Base-by-base conservation (phyloP, 2,329 filamentous ascomycete species). In the Ceratocystis variospora region DNA sequence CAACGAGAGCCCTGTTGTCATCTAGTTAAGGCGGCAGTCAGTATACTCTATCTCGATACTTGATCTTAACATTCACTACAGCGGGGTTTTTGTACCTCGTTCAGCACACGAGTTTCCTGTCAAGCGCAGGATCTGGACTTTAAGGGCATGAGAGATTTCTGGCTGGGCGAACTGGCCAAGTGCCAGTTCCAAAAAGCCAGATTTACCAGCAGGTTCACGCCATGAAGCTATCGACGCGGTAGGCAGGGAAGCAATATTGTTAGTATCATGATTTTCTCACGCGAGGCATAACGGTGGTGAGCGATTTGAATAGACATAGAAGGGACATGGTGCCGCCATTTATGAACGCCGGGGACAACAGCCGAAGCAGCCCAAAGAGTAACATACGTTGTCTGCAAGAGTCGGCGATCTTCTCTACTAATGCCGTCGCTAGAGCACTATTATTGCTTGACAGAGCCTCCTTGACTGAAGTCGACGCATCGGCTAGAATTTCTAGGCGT, bases 1-100 rank as follows among this genome's bases (percentile, higher is more conserved):
- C 77, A 1, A 86, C 77, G 0, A 79, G 78, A 5, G 77, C 80
- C 67, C 84, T 78, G 70, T 87, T 87, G 68, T 82, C 79, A 71
- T 87, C 83, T 81, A 46, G 2, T 28, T 17, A 1, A 15, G 28
- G 25, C 5, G 12, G n/a, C 6, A n/a, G 28, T 64, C 46, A 64
- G 62, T 22, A 37, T 22, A 41, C 46, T 7, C 3, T 15, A 15
- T 28, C 19, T 28, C 3, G 48, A 25, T 25, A 15, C 37, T 41
- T 41, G 37, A 15, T n/a, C 48, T 19, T 53, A 1, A 59, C n/a
- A 44, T 7, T 5, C 28, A 45, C 31, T 37, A n/a, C 1, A 48
- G 12, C 3, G 46, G 53, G 10, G 5, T 15, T 62, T 10, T 53
- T 64, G 12, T 59, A 66, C 67, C 62, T 19, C 53, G 61, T 25